These are phyloP conservation scores for Trichophyton benhamiae DNA, from an alignment of 2,329 filamentous ascomycete genomes.

Conservation along the genomic window DNA sequence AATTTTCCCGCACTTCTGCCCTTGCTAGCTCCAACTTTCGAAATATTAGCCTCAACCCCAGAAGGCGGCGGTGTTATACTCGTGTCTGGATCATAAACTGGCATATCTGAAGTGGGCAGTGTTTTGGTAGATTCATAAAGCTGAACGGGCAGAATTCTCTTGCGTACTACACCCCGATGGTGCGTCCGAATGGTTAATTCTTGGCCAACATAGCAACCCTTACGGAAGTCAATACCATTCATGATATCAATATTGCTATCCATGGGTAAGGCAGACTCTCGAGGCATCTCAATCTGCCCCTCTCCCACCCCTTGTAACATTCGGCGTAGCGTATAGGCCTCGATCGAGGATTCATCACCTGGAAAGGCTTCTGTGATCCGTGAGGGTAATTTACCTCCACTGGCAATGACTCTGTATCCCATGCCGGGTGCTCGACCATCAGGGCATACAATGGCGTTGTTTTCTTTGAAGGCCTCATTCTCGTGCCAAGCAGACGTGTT, in stretches of 20 bases:
- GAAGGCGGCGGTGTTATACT: slow-evolving; percentile 22
- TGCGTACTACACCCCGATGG: slow-evolving; percentile 85
- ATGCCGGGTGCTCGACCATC: slow-evolving; percentile 32
- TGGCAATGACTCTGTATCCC: slow-evolving; percentile 27
- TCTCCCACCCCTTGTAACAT: slow-evolving; percentile 75
- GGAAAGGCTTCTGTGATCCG: slow-evolving; percentile 28
- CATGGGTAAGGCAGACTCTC: slow-evolving; percentile 63
- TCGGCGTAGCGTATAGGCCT: slow-evolving; percentile 60
- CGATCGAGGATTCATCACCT: slow-evolving; percentile 39
- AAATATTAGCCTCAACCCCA: slow-evolving; percentile 39
- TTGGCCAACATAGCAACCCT: slow-evolving; percentile 95
- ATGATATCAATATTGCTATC: slow-evolving; percentile 83
- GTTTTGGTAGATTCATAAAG: slow-evolving; percentile 47
- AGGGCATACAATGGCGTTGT: slow-evolving; percentile 21
- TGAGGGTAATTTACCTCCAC: slow-evolving; percentile 23
- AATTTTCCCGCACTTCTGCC: slow-evolving; percentile 69
- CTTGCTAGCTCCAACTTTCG: slow-evolving; percentile 38
- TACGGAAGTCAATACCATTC: slow-evolving; percentile 78
- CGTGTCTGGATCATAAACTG: slow-evolving; percentile 24
- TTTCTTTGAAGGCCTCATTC: slow-evolving; percentile 3
- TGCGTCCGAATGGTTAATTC: slow-evolving; percentile 92
- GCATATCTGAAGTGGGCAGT: slow-evolving; percentile 39
- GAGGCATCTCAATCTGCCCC: slow-evolving; percentile 64
- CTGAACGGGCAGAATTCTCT: slow-evolving; percentile 71
- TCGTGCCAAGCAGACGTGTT: slow-evolving; percentile 17